Evolutionary conservation across 345 rosid species (phyloP), one percentile per base, ranked within the genome.

Genomic region (Salix viminalis): DNA sequence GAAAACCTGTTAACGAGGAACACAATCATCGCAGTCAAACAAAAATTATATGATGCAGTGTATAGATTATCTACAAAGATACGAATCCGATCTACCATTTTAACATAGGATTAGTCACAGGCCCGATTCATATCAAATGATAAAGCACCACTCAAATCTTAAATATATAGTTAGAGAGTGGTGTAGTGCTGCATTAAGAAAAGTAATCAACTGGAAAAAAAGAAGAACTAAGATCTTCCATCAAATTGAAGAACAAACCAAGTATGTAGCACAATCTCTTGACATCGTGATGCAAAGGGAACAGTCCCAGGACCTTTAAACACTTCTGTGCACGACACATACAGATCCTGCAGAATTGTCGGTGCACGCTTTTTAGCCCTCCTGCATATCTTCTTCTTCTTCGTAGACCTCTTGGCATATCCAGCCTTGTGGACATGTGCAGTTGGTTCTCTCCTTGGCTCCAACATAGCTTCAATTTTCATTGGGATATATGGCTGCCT

Each of bases 301-400:
- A 88, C 89, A 36, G 84, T 79, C 69, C 85, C 89, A 66, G 86
- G 87, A 73, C 91, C 91, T 76, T 77, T 84, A 81, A 91, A 91
- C 9, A 89, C 79, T 12, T 89, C 72, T 52, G 36, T 76, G 52
- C 97, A 89, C 0, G 86, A 73, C 78, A 65, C 80, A 77, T 80
- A 90, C 19, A 91, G 88, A 34, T 83, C 68, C 80, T 86, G 97
- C 79, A 90, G 72, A 65, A 5, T 52, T 44, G 67, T n/a, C 0
- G 64, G 67, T 32, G 71, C n/a, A 24, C 34, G 12, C 46, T 34
- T 61, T 48, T 52, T 36, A 18, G 24, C 58, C 69, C 18, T 79
- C 37, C 46, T 75, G 54, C 19, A 70, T 65, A 74, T 80, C 84
- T 67, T 88, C 86, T 62, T 87, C 79, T 62, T 87, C 79, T 72